phyloP scores from a whole-genome alignment of 805 yeast genomes.

The Candida yuanshanica region DNA sequence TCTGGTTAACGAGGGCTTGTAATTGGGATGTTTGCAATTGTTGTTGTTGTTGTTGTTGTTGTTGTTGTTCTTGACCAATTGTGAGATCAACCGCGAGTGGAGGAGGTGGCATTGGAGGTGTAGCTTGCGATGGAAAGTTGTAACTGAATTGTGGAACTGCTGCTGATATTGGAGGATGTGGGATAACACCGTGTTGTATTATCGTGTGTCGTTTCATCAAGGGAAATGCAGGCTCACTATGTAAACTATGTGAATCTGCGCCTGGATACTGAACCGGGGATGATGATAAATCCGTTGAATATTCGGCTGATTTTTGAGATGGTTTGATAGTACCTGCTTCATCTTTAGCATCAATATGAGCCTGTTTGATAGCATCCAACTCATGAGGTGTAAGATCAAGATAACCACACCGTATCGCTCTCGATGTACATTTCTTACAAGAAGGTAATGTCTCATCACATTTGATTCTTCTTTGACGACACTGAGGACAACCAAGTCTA shows the following conservation, averaged over 20 bases:
- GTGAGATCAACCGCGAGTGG: no score
- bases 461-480: conserved; percentile 53
- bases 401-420: conserved; percentile 19
- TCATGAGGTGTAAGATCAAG: conserved; percentile 12
- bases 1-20: no score
- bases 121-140: no score
- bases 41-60: background rate
- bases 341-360: conserved; percentile 9
- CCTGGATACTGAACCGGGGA: background rate
- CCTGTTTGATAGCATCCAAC: conserved; percentile 8
- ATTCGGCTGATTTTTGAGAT: background rate
- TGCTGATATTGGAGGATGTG: no score
- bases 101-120: no score
- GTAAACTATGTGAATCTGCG: background rate
- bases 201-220: background rate
- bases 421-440: conserved; percentile 42
- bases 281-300: background rate
- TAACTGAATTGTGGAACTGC: no score
- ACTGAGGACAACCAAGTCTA: conserved; percentile 49
- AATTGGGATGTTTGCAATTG: background rate
- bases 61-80: background rate
- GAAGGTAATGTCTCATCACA: conserved; percentile 57
- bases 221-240: background rate
- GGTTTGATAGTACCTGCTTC: background rate
- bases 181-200: no score